A percentile compares a stretch with the other conserved stretches of the same genome.
Evolutionary conservation across 345 rosid genomes (phyloP).

Genomic region (Citrus unshiu): DNA sequence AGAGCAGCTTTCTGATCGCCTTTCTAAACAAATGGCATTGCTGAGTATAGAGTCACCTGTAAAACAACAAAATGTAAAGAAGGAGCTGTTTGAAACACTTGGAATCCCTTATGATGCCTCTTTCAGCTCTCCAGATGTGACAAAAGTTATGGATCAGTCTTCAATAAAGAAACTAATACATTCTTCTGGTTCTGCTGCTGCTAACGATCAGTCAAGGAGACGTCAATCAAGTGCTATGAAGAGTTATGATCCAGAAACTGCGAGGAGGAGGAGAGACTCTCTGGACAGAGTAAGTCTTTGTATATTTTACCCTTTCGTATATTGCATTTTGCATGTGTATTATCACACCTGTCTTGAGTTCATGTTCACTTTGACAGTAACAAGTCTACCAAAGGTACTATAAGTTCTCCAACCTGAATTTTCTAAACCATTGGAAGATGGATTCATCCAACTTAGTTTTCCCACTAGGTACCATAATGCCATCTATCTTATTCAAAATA

Average conservation of each 20-base stretch:
- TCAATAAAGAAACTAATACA: conserved; percentile 37
- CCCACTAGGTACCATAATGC: neutral
- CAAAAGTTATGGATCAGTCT: conserved; percentile 37
- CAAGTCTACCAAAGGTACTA: neutral
- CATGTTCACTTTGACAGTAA: neutral
- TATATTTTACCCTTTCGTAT: conserved; percentile 5
- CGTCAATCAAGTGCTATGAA: conserved; percentile 53
- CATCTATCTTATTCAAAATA: neutral
- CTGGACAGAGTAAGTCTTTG: conserved; percentile 58
- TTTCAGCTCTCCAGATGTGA: conserved; percentile 67
- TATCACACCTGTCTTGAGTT: conserved; percentile 6
- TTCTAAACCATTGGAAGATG: neutral
- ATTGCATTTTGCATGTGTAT: neutral
- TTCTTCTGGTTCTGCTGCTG: conserved; percentile 55
- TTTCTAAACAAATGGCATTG: conserved; percentile 77
- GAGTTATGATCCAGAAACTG: conserved; percentile 67
- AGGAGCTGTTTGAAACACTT: conserved; percentile 82
- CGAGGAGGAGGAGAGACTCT: conserved; percentile 90
- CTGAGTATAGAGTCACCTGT: conserved; percentile 71
- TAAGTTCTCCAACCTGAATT: neutral
- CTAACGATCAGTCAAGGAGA: conserved; percentile 54
- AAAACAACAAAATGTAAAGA: conserved; percentile 57
- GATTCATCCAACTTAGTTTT: neutral
- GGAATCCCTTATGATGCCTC: conserved; percentile 80
- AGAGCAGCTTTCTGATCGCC: conserved; percentile 79